Conservation (phyloP, 306 rosid genomes). For the Quercus agrifolia region DNA sequence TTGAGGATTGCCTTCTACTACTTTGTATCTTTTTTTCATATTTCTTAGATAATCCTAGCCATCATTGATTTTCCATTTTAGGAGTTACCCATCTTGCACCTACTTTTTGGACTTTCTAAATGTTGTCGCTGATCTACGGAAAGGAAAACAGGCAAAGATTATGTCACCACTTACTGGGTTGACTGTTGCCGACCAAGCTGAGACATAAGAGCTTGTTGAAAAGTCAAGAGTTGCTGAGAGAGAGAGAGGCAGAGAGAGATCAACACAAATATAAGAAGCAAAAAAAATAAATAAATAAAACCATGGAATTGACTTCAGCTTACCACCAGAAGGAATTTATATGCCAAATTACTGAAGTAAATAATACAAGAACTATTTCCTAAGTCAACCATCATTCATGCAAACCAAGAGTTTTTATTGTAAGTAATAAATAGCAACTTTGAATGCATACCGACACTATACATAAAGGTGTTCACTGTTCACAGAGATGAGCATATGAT, state of each 20-base stretch:
- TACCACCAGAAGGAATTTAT: not conserved
- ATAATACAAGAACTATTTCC: not conserved
- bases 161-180: constrained; percentile 56
- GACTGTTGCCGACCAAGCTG: constrained; percentile 63
- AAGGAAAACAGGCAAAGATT: constrained; percentile 14
- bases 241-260: not conserved
- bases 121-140: not conserved
- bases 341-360: not conserved
- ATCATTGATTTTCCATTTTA: not conserved
- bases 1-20: not conserved
- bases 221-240: constrained; percentile 61
- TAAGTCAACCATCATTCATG: not conserved
- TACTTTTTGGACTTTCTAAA: not conserved
- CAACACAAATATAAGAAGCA: not conserved
- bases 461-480: not conserved
- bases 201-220: constrained; percentile 63
- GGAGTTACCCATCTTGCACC: not conserved
- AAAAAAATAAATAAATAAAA: not conserved
- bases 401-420: not conserved
- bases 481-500: not conserved
- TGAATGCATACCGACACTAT: not conserved
- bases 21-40: not conserved
- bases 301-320: not conserved
- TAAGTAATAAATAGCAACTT: not conserved
- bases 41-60: not conserved